These are phyloP conservation scores for Wickerhamiella spandovensis DNA, from an alignment of 805 yeast species.

Conservation along the genomic window DNA sequence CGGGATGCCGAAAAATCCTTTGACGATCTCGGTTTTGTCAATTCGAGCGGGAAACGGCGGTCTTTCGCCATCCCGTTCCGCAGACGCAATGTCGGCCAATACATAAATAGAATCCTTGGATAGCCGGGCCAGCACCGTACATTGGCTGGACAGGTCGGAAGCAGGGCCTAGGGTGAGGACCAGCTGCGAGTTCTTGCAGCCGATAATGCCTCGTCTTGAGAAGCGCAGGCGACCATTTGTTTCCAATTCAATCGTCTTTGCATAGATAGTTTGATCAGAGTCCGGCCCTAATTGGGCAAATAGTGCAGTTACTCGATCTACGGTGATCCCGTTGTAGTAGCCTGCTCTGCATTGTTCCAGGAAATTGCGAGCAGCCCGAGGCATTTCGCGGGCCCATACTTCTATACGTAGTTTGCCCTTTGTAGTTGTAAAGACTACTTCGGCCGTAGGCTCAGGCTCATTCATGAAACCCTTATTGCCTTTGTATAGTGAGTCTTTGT, in stretches of 20 bases:
- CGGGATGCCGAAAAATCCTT: constrained; percentile 38
- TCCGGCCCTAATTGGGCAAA: constrained; percentile 29
- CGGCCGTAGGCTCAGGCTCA: constrained; percentile 22
- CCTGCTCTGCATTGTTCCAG: constrained; percentile 36
- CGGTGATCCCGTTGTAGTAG: constrained; percentile 29
- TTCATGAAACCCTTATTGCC: too few relatives aligned
- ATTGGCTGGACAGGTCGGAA: constrained; percentile 31
- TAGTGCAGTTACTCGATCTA: constrained; percentile 29
- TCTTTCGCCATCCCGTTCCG: constrained; percentile 32
- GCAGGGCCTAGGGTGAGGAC: constrained; percentile 37
- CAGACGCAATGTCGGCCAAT: constrained; percentile 28
- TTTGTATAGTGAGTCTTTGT: too few relatives aligned
- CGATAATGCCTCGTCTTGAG: constrained; percentile 41
- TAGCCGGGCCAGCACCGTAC: constrained; percentile 44
- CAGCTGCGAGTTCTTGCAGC: constrained; percentile 32
- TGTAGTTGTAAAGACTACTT: constrained; percentile 40
- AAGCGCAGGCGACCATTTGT: constrained; percentile 39
- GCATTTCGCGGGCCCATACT: constrained; percentile 58
- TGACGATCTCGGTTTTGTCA: constrained; percentile 29
- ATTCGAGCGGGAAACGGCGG: constrained; percentile 44
- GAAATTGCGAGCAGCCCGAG: constrained; percentile 35
- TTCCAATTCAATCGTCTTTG: constrained; percentile 29
- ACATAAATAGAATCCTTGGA: constrained; percentile 39
- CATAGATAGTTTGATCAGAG: constrained; percentile 20
- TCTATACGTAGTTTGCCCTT: constrained; percentile 49